Base-by-base conservation (phyloP, 2,329 filamentous ascomycete species). In the Tricladium varicosporioides region DNA sequence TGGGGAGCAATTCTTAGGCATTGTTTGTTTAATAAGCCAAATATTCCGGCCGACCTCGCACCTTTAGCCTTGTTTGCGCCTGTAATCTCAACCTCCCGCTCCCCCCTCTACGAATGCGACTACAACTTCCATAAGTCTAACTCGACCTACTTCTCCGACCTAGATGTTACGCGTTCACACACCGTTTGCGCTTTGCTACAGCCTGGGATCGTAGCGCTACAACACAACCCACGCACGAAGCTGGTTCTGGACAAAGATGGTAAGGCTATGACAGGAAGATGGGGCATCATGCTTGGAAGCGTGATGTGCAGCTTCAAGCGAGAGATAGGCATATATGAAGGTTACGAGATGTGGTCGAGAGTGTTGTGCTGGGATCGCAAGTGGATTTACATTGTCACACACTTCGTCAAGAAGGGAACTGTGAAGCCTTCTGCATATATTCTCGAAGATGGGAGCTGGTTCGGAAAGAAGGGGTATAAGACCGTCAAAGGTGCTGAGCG, bases 351-450 rank as follows among this genome's bases (percentile, higher is more conserved):
- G 73, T 89, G 88, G 81, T 85, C 79, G 32, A 80, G 86, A 44
- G 70, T 93, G 13, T 77, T 92, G 16, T 75, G 78, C 59, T 93
- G 89, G 89, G 89, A 93, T 73, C 80, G 85, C 65, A 93, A 93
- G 74, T 93, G 89, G 89, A 68, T 92, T 58, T 92, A 90, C 71
- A 79, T 92, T 42, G 76, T 91, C 33, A 89, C 85, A 18, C 87
- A 89, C 69, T 92, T 89, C 64, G 80, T 92, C 5, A 82, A 83
- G 71, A 79, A 78, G 67, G 84, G 82, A 51, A 76, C 79, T 42
- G 83, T 83, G 8, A 74, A 72, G 63, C 84, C 85, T 0, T 76
- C 76, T 1, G 72, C 73, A 10, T 86, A 69, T 57, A 67, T 70
- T 5, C 53, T 72, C 4, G 59, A 57, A 0, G 64, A 70, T 60